Conservation (phyloP, 23 red algal species). For the Chondrus crispus region DNA sequence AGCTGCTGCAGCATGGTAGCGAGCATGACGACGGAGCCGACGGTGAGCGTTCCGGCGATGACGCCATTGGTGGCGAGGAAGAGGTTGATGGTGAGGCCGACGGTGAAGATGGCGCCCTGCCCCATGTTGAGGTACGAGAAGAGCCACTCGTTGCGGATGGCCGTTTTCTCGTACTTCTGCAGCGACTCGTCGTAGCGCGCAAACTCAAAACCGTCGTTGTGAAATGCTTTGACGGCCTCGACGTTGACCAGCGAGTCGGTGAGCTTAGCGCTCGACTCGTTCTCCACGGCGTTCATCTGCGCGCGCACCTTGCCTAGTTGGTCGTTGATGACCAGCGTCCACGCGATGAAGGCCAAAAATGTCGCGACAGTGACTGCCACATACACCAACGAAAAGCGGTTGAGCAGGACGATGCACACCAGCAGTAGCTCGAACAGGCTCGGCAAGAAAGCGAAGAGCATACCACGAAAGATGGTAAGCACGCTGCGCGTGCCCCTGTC, state of each 20-base stretch:
- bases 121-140: slow-evolving; percentile 79
- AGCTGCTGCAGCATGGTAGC: slow-evolving; percentile 91
- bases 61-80: slow-evolving; percentile 55
- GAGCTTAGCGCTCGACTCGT: slow-evolving; percentile 80
- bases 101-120: slow-evolving; percentile 71
- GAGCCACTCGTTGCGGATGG: slow-evolving; percentile 77
- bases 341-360: slow-evolving; percentile 67
- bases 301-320: slow-evolving; percentile 45
- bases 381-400: slow-evolving; percentile 58
- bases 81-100: slow-evolving; percentile 59
- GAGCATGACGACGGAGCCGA: slow-evolving; percentile 90
- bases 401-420: slow-evolving; percentile 75
- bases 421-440: slow-evolving; percentile 85
- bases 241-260: slow-evolving; percentile 81
- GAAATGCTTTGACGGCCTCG: slow-evolving; percentile 75
- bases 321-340: slow-evolving; percentile 76
- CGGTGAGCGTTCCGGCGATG: slow-evolving; percentile 60
- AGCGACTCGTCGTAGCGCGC: slow-evolving; percentile 75
- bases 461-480: slow-evolving; percentile 81
- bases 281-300: slow-evolving; percentile 73
- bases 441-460: slow-evolving; percentile 82
- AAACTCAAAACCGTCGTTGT: slow-evolving; percentile 72
- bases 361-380: slow-evolving; percentile 58
- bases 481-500: slow-evolving; percentile 87
- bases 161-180: slow-evolving; percentile 60